Evolutionary conservation across 345 rosid species (phyloP).

Genomic region (Gossypium australe): DNA sequence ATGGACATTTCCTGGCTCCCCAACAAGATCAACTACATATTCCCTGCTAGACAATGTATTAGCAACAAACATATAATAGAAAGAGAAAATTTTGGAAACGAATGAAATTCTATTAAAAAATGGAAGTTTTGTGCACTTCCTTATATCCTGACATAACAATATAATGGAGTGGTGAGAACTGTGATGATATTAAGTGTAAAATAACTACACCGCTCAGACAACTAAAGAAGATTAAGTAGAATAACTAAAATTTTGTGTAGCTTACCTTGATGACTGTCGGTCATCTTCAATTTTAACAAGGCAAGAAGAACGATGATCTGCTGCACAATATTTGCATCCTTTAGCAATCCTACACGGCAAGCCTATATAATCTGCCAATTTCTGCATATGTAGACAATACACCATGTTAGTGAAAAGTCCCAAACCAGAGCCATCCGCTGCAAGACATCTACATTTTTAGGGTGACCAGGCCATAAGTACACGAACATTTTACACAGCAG

Average conservation of each 20-base stretch:
- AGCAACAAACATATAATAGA: constrained; percentile 4
- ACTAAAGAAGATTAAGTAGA: not conserved
- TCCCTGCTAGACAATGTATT: constrained; percentile 54
- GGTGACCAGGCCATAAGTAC: constrained; percentile 10
- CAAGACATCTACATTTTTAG: not conserved
- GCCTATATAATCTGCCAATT: constrained; percentile 89
- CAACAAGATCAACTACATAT: constrained; percentile 90
- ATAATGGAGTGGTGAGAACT: not conserved
- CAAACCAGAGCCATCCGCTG: not conserved
- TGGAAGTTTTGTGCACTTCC: not conserved
- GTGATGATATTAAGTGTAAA: not conserved
- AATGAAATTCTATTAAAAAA: not conserved
- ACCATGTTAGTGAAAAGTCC: constrained; percentile 7
- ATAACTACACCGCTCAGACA: not conserved
- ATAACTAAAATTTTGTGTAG: not conserved
- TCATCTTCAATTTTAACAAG: constrained; percentile 86
- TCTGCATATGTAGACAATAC: constrained; percentile 44
- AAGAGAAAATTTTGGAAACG: not conserved
- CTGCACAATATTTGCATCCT: constrained; percentile 84
- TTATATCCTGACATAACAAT: not conserved
- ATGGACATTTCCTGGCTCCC: constrained; percentile 82
- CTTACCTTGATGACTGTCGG: constrained; percentile 57
- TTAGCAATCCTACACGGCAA: constrained; percentile 96
- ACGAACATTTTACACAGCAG: not conserved
- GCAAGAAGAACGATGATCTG: constrained; percentile 86